A percentile compares a stretch with the other conserved stretches of the same genome.
These are phyloP conservation scores for Pseudoneurospora amorphoporcata DNA, from an alignment of 495 filamentous ascomycete genomes.

Conservation along the genomic window DNA sequence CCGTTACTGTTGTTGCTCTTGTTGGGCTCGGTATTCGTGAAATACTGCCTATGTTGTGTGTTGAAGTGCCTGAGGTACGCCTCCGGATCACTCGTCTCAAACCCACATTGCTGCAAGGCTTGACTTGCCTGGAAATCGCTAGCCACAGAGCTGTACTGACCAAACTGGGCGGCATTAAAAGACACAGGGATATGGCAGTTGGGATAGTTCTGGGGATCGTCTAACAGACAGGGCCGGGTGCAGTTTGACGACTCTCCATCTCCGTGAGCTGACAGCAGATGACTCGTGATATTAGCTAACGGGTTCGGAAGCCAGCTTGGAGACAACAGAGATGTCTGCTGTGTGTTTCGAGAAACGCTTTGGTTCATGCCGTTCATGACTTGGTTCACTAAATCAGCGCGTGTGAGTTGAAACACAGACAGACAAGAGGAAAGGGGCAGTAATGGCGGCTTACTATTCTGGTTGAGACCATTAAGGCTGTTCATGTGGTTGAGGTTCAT, in stretches of 20 bases:
- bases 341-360: constrained; percentile 6
- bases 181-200: constrained; percentile 19
- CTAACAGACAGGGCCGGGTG: constrained; percentile 18
- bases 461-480: not conserved
- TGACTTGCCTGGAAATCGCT: constrained; percentile 8
- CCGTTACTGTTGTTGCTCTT: not conserved
- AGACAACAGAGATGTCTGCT: constrained; percentile 6
- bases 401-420: constrained; percentile 1
- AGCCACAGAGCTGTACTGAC: constrained; percentile 8
- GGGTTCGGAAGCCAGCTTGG: constrained; percentile 5
- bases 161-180: constrained; percentile 7
- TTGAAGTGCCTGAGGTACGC: constrained; percentile 25
- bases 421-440: not conserved
- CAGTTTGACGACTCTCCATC: constrained; percentile 13
- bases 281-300: constrained; percentile 19
- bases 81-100: constrained; percentile 16
- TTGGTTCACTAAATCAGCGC: not conserved
- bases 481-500: not conserved
- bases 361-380: constrained; percentile 9
- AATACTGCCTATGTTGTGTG: constrained; percentile 14
- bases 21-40: not conserved
- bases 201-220: constrained; percentile 17
- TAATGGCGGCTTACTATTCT: not conserved
- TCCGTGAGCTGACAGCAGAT: constrained; percentile 17
- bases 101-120: constrained; percentile 20